Conservation (phyloP, 2,329 filamentous ascomycete species). For the Beauveria bassiana region DNA sequence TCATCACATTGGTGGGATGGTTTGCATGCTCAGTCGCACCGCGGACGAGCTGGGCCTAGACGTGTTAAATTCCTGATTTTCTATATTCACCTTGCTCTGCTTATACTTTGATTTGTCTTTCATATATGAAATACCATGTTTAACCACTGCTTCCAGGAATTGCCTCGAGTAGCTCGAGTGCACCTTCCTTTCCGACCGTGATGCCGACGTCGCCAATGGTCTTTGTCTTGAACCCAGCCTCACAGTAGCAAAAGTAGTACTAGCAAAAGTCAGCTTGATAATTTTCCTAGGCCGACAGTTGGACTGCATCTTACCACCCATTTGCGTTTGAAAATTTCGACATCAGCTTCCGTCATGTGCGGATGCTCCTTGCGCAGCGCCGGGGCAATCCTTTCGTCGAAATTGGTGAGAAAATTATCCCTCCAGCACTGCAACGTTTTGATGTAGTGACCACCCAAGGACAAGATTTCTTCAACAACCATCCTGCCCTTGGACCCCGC, state of each 20-base stretch:
- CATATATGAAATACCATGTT: no score
- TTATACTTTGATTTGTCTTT: no score
- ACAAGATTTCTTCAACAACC: conserved; percentile 59
- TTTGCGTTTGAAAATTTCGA: conserved; percentile 61
- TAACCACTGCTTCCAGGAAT: conserved; percentile 47
- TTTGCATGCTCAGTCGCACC: neutral
- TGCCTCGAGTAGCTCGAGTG: conserved; percentile 60
- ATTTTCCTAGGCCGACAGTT: neutral
- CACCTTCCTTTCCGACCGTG: conserved; percentile 58
- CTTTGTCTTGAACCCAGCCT: conserved; percentile 65
- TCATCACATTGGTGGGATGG: neutral
- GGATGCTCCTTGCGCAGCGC: conserved; percentile 51
- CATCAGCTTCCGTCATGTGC: conserved; percentile 50
- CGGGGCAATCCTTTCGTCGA: conserved; percentile 50
- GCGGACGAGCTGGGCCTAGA: neutral
- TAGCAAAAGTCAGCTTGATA: conserved; percentile 18
- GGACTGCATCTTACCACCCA: conserved; percentile 49
- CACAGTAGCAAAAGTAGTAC: conserved; percentile 71
- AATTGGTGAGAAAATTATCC: conserved; percentile 56
- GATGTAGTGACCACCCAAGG: conserved; percentile 67
- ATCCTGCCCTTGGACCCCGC: conserved; percentile 53
- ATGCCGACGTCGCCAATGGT: conserved; percentile 66
- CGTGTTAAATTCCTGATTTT: no score
- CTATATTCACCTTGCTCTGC: no score
- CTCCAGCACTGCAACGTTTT: conserved; percentile 62